These are phyloP conservation scores for Porogramme epimiltina DNA, from an alignment of 1,284 basidiomycete species.

Conservation along the genomic window DNA sequence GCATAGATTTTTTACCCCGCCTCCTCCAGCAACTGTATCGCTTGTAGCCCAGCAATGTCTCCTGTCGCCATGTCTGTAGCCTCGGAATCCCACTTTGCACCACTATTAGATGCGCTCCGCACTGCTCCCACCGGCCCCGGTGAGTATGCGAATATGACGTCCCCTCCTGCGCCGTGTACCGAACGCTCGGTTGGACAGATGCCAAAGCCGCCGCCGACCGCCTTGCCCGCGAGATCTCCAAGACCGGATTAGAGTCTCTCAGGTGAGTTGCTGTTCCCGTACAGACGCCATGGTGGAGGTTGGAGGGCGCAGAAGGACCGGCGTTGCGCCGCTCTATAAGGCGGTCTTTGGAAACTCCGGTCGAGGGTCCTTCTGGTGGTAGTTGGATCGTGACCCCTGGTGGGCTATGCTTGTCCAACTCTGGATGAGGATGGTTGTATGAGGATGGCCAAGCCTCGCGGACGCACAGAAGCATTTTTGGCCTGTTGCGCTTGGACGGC, in stretches of 20 bases:
- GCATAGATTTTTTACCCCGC: conserved; percentile 18
- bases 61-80: conserved; percentile 52
- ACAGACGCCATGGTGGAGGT: background rate
- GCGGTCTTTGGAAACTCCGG: too few species aligned
- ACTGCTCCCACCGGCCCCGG: conserved; percentile 76
- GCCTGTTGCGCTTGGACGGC: too few species aligned
- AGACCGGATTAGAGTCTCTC: conserved; percentile 62
- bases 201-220: conserved; percentile 80
- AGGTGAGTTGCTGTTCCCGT: conserved; percentile 46
- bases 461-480: too few species aligned
- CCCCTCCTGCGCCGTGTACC: background rate
- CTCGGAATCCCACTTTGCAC: conserved; percentile 46
- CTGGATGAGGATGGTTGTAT: too few species aligned
- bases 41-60: conserved; percentile 45
- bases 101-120: conserved; percentile 63
- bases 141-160: conserved; percentile 31
- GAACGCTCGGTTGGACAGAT: conserved; percentile 46
- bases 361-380: too few species aligned
- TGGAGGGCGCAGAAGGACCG: background rate
- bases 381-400: too few species aligned
- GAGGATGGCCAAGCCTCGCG: too few species aligned
- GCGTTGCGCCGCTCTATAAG: too few species aligned
- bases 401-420: too few species aligned
- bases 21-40: conserved; percentile 22
- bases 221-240: conserved; percentile 70